A percentile compares a stretch with the other conserved stretches of the same genome.
phyloP scores from a whole-genome alignment of 164 flowering plant species.

The Platanus orientalis region DNA sequence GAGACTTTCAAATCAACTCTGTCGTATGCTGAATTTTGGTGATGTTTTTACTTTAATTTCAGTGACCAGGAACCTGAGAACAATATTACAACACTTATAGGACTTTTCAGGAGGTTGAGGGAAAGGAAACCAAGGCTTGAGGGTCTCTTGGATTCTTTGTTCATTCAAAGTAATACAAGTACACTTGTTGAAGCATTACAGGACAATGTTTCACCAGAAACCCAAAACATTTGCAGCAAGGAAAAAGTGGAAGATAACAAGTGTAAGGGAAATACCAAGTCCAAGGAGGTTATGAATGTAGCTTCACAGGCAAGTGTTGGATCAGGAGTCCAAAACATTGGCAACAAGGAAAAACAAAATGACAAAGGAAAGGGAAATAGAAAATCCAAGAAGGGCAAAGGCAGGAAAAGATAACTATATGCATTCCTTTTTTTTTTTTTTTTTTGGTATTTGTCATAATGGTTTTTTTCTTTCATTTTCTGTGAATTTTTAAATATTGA shows the following conservation, averaged over 20 bases:
- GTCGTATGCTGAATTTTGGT: background rate
- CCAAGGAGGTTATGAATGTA: background rate
- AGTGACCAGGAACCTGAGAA: conserved; percentile 14
- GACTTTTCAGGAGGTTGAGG: conserved; percentile 10
- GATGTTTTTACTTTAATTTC: conserved; percentile 4
- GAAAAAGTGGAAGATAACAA: background rate
- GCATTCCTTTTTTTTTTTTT: background rate
- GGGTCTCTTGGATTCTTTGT: conserved; percentile 21
- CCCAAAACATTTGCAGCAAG: background rate
- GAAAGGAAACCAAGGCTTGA: conserved; percentile 16
- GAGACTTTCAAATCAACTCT: background rate
- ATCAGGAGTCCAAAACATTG: background rate
- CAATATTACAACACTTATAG: conserved; percentile 8
- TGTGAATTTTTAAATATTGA: no score
- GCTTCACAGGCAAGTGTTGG: background rate
- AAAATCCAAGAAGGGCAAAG: background rate
- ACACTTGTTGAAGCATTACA: background rate
- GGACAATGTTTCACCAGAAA: background rate
- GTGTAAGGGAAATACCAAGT: background rate
- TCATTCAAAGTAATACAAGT: conserved; percentile 3
- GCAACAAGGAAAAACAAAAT: background rate
- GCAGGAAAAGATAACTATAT: background rate
- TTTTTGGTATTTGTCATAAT: no score
- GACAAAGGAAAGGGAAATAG: background rate
- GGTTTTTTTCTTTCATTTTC: no score